Conservation (phyloP, 352 stramenopile species). For the Pythium folliculosum region DNA sequence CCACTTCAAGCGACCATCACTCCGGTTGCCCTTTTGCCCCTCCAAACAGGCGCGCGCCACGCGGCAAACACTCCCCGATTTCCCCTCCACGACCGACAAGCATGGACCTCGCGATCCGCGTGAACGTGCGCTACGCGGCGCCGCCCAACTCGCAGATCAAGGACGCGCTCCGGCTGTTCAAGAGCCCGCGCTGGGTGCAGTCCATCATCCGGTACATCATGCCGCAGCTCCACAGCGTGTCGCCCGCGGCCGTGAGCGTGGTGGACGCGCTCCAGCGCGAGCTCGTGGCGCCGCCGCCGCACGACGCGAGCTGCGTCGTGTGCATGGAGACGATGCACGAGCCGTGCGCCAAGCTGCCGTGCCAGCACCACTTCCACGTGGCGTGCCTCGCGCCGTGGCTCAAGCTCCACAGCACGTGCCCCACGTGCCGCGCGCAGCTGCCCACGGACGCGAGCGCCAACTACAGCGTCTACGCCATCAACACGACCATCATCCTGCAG, state of each 20-base stretch:
- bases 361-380: slow-evolving; percentile 79
- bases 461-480: slow-evolving; percentile 90
- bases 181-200: slow-evolving; percentile 87
- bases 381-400: slow-evolving; percentile 86
- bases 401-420: slow-evolving; percentile 85
- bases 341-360: slow-evolving; percentile 67
- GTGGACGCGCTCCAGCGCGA: slow-evolving; percentile 63
- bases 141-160: slow-evolving; percentile 88
- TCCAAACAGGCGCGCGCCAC: too few species aligned
- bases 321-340: slow-evolving; percentile 77
- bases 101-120: slow-evolving; percentile 88
- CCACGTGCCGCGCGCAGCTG: slow-evolving; percentile 78
- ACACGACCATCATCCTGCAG: slow-evolving; percentile 89
- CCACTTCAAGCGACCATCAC: slow-evolving; percentile 35
- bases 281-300: slow-evolving; percentile 25
- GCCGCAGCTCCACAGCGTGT: slow-evolving; percentile 85
- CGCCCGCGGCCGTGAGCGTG: slow-evolving; percentile 59
- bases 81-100: not conserved
- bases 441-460: slow-evolving; percentile 82
- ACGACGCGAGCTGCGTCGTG: slow-evolving; percentile 59
- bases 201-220: slow-evolving; percentile 92
- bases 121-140: slow-evolving; percentile 87
- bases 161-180: slow-evolving; percentile 84
- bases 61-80: not conserved
- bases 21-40: slow-evolving; percentile 7